Evolutionary conservation across 2,329 filamentous ascomycete species (phyloP), one percentile per base, ranked within the genome.

Genomic region (Ceratocystis albifundus): DNA sequence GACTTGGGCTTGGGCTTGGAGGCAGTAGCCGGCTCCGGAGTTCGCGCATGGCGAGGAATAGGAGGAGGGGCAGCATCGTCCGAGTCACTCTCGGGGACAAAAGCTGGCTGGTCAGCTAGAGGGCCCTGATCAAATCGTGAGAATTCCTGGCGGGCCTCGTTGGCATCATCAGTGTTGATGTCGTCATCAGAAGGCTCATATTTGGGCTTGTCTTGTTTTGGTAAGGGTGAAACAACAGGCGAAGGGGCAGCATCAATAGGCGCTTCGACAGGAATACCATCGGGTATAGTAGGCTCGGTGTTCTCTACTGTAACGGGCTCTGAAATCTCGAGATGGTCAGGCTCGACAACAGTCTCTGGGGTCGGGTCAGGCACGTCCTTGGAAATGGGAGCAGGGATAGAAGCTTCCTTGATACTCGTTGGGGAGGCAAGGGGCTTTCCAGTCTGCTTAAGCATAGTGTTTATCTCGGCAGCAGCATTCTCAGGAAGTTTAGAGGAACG

Each of bases 51-150:
- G 25, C 81, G 77, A 12, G 78, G 75, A 68, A 83, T 84, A 0
- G 82, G 80, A 1, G 81, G 79, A 25, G 82, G 80, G 1, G 76
- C 73, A 2, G 78, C 79, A 57, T 80, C 80, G 7, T 82, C 77
- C 4, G 76, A 76, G 45, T 79, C 79, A 28, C 80, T 77, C 30
- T 79, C 78, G 0, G 89, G 89, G 10, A 84, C 80, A 72, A 95
- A 96, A 0, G 91, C 89, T 2, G 94, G 93, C 74, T 94, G 88
- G 66, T 97, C 91, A 8, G 83, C 76, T 28, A 96, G 81, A 1
- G 94, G 94, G 1, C 92, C 94, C 76, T 97, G 93, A 72, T 94
- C 88, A 72, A 97, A 97, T 28, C 79, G 80, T 17, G 82, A 78
- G 70, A 85, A 85, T 66, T 86, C 86, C 10, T 81, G 76, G 41